A percentile compares a stretch with the other conserved stretches of the same genome.
Conservation (phyloP, 2,329 filamentous ascomycete species). For the Fusarium agapanthi region DNA sequence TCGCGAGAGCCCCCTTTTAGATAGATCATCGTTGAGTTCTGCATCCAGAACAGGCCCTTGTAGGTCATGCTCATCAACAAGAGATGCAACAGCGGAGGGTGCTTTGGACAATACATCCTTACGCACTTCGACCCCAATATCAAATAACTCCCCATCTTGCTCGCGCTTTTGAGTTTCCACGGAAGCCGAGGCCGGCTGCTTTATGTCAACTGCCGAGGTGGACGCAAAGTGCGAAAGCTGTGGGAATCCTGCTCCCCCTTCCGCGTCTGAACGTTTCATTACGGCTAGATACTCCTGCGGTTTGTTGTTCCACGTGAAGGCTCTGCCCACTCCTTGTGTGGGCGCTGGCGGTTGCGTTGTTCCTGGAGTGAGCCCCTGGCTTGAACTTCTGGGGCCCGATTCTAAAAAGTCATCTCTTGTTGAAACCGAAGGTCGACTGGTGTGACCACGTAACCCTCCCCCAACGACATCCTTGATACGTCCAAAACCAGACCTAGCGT, state of each 20-base stretch:
- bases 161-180: conserved; percentile 39
- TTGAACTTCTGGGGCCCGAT: conserved; percentile 26
- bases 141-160: conserved; percentile 39
- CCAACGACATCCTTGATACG: conserved; percentile 89
- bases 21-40: conserved; percentile 55
- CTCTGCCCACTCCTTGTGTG: conserved; percentile 52
- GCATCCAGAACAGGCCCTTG: conserved; percentile 61
- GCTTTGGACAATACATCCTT: conserved; percentile 54
- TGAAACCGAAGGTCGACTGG: conserved; percentile 58
- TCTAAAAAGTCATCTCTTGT: conserved; percentile 62
- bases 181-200: conserved; percentile 27
- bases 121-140: conserved; percentile 53
- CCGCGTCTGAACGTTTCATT: conserved; percentile 49
- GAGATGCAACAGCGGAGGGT: conserved; percentile 66
- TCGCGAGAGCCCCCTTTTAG: conserved; percentile 64
- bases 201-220: conserved; percentile 41
- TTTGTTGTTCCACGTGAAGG: conserved; percentile 72
- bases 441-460: conserved; percentile 62
- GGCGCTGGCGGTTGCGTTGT: conserved; percentile 49
- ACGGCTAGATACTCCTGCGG: conserved; percentile 65
- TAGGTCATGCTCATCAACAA: conserved; percentile 67
- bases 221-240: conserved; percentile 40
- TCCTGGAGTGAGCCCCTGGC: conserved; percentile 16
- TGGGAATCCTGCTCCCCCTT: conserved; percentile 38
- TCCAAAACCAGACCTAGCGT: conserved; percentile 83